phyloP scores from a whole-genome alignment of 2,329 filamentous ascomycete genomes.

The Exophiala alcalophila region DNA sequence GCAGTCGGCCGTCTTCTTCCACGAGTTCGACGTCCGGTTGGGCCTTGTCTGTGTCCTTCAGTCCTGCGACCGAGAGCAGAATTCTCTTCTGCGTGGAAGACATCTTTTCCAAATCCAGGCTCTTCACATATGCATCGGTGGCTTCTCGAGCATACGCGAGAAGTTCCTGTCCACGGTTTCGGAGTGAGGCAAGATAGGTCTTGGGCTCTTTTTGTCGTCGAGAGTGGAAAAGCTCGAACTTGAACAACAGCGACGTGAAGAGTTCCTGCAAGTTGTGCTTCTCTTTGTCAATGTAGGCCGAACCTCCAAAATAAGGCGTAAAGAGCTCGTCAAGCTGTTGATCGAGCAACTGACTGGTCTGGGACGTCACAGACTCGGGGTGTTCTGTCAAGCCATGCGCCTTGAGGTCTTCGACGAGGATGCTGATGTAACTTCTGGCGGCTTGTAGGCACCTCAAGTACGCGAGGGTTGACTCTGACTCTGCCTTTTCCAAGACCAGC shows the following conservation, averaged over 20 bases:
- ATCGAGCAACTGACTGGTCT: conserved; percentile 71
- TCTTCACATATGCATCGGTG: conserved; percentile 70
- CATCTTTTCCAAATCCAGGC: conserved; percentile 82
- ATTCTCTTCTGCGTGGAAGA: conserved; percentile 85
- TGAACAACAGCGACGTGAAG: conserved; percentile 90
- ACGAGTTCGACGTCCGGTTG: conserved; percentile 86
- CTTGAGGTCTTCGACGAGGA: conserved; percentile 88
- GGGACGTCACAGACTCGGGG: conserved; percentile 82
- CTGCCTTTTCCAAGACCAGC: conserved; percentile 92
- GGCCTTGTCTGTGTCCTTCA: conserved; percentile 66
- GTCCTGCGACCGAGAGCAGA: conserved; percentile 81
- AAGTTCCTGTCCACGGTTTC: conserved; percentile 84
- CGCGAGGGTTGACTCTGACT: conserved; percentile 83
- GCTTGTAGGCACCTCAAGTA: conserved; percentile 89
- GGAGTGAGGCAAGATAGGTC: conserved; percentile 87
- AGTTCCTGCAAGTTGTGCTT: conserved; percentile 70
- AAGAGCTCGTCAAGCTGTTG: conserved; percentile 65
- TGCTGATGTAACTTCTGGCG: conserved; percentile 81
- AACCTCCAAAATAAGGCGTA: conserved; percentile 63
- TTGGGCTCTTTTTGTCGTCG: conserved; percentile 79
- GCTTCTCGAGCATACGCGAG: conserved; percentile 78
- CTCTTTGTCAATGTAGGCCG: conserved; percentile 64
- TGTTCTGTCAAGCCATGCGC: conserved; percentile 92
- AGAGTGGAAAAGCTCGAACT: conserved; percentile 88
- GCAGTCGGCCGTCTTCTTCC: conserved; percentile 82